Percentiles rank a stretch among this genome's conserved stretches.
These are phyloP conservation scores for Chlorella variabilis DNA, from an alignment of 163 green algal genomes.

Conservation along the genomic window DNA sequence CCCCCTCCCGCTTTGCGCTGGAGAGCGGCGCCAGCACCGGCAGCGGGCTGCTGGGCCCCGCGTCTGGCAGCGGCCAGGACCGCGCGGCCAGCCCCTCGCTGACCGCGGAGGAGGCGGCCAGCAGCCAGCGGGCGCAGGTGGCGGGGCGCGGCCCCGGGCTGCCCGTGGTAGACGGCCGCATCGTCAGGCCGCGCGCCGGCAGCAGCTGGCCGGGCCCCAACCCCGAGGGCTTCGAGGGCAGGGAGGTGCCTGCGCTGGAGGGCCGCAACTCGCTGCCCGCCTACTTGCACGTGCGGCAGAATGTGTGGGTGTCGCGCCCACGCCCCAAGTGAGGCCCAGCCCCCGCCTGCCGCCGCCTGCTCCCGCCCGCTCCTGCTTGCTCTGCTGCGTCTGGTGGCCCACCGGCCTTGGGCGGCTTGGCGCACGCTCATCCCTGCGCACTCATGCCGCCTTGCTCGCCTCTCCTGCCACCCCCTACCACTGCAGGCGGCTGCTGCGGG, in stretches of 20 bases:
- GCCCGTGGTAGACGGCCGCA: conserved; percentile 24
- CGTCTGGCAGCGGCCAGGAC: background rate
- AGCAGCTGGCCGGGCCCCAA: background rate
- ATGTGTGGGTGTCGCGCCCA: conserved; percentile 66
- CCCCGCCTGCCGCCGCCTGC: background rate
- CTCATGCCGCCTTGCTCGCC: background rate
- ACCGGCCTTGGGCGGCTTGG: no score
- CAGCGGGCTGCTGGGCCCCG: background rate
- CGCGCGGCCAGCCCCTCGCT: conserved; percentile 14
- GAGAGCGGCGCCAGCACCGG: conserved; percentile 6
- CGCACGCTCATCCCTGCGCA: background rate
- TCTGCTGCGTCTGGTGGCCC: no score
- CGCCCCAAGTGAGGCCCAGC: conserved; percentile 56
- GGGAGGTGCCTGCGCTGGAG: background rate
- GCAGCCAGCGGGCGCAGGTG: conserved; percentile 10
- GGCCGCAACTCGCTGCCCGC: conserved; percentile 51
- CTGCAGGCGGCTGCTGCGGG: conserved; percentile 60
- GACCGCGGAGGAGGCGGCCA: conserved; percentile 9
- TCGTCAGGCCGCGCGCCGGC: conserved; percentile 15
- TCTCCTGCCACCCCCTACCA: background rate
- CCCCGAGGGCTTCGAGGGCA: background rate
- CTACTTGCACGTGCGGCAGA: conserved; percentile 72
- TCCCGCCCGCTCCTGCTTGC: background rate
- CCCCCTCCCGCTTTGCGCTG: conserved; percentile 24
- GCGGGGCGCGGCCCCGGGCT: conserved; percentile 22